These are phyloP conservation scores for Linanthus parryae DNA, from an alignment of 148 eudicot genomes.

Conservation along the genomic window DNA sequence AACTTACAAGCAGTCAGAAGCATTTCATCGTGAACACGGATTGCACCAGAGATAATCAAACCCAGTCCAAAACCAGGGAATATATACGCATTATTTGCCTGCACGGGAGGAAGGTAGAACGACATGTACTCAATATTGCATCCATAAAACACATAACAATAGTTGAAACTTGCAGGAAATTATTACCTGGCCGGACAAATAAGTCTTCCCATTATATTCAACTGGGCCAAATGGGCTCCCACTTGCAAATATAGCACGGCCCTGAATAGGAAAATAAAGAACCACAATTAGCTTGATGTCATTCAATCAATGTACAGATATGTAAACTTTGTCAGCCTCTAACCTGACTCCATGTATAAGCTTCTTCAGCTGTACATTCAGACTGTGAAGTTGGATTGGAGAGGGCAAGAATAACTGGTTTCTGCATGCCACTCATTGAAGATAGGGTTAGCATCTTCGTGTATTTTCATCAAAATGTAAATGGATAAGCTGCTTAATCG, in stretches of 20 bases:
- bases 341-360: constrained; percentile 97
- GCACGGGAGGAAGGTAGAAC: constrained; percentile 6
- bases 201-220: constrained; percentile 60
- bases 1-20: constrained; percentile 96
- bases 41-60: constrained; percentile 89
- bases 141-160: not conserved
- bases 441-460: not conserved
- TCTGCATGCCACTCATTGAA: constrained; percentile 42
- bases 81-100: constrained; percentile 97
- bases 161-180: not conserved
- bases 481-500: not conserved
- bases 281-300: too few relatives aligned
- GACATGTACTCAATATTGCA: constrained; percentile 1
- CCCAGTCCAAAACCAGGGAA: constrained; percentile 98
- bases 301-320: too few relatives aligned
- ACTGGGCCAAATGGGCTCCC: constrained; percentile 94
- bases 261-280: constrained; percentile 31
- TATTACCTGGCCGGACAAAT: constrained; percentile 76
- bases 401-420: constrained; percentile 82
- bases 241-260: constrained; percentile 89
- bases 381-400: constrained; percentile 99
- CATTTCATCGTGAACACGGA: constrained; percentile 99
- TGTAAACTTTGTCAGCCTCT: constrained; percentile 10
- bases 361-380: constrained; percentile 97
- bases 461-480: not conserved